Percentiles rank a stretch among this genome's conserved stretches.
Conservation (phyloP, 305 asterid genomes). For the Fraxinus albicans region DNA sequence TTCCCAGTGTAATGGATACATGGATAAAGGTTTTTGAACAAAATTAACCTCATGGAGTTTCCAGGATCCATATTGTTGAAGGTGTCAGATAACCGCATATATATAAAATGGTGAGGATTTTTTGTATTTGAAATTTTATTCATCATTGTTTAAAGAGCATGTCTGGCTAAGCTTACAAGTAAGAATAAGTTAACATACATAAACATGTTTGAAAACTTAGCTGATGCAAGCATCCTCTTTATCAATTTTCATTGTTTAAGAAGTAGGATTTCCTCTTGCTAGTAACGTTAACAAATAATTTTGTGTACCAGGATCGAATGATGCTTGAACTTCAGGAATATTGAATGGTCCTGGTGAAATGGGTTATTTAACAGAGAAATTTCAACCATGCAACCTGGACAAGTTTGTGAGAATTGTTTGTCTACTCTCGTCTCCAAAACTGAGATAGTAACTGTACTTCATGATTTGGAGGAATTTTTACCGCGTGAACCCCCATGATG, state of each 20-base stretch:
- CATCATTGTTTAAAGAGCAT: background rate
- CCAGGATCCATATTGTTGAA: background rate
- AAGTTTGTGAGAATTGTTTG: background rate
- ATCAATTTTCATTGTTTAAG: background rate
- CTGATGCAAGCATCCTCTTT: background rate
- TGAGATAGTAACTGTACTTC: background rate
- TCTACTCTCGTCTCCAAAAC: background rate
- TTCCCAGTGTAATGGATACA: slow-evolving; percentile 55
- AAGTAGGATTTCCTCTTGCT: background rate
- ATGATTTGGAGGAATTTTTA: background rate
- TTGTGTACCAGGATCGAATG: slow-evolving; percentile 19
- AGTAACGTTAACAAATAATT: background rate
- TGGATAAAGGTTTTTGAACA: slow-evolving; percentile 42
- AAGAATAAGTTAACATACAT: background rate
- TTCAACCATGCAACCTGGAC: slow-evolving; percentile 8
- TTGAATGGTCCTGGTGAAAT: slow-evolving; percentile 14
- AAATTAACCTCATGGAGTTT: background rate
- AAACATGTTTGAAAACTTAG: background rate
- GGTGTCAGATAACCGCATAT: too few species aligned
- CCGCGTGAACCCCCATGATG: too few species aligned
- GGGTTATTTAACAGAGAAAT: slow-evolving; percentile 19
- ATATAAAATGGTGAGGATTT: background rate
- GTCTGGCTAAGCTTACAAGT: background rate
- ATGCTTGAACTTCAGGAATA: background rate
- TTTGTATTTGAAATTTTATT: background rate